Base-by-base conservation (phyloP, 306 rosid genomes). In the Fragaria vesca region DNA sequence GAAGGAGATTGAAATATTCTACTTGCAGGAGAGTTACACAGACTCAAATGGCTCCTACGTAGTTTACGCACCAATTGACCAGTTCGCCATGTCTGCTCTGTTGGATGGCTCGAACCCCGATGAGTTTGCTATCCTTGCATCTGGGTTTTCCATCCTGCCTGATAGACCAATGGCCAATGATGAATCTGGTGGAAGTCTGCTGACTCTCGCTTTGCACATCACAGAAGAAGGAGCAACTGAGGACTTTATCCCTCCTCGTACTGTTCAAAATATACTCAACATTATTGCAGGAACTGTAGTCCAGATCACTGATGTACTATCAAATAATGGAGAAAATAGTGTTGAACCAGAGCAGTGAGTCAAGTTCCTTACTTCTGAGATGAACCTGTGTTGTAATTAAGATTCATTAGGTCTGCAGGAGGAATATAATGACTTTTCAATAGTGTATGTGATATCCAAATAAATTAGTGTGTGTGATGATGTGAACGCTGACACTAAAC, bases 131-230 rank as follows among this genome's bases (percentile, higher is more conserved):
- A 62, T 88, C 4, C 70, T 87, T 32, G 88, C 94, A 20, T 89
- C 93, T 0, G 93, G 97, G 2, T 88, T 93, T 76, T 51, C 87
- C 34, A 84, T 93, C 11, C 85, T 88, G 1, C 93, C 93, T 3
- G 88, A 76, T 34, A 50, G 60, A 42, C 51, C 82, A 0, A 54
- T 11, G 36, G 26, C 52, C 24, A 21, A 11, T 32, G 66, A 77
- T 3, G 72, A 73, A n/a, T 20, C 20, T 20, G 83, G 50, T 26
- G 82, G 70, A 57, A 87, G 91, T 71, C 75, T 90, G 84, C 55
- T 89, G 5, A 90, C 88, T 0, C 6, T 82, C 18, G 88, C 82
- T 4, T 87, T 87, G 69, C 71, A 87, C 48, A 24, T 86, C 9
- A 9, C 85, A 42, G 88, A 84, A 57, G 8, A 54, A n/a, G 7